Evolutionary conservation across 805 yeast genomes (phyloP).

Genomic region (Wickerhamomyces alni): DNA sequence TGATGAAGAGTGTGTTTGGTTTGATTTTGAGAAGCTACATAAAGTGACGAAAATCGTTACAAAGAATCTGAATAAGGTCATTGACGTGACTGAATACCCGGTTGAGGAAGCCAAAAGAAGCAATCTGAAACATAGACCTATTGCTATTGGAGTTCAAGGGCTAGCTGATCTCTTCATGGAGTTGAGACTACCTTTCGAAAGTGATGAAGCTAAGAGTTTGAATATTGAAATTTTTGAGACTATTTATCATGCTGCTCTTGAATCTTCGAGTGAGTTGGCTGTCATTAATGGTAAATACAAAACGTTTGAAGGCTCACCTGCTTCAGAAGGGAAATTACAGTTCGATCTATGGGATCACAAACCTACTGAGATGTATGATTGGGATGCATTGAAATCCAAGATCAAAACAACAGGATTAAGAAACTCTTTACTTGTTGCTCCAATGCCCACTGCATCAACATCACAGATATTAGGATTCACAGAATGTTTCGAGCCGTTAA

Average conservation of each 20-base stretch:
- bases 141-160: slow-evolving; percentile 98
- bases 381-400: slow-evolving; percentile 64
- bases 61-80: slow-evolving; percentile 72
- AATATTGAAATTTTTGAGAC: slow-evolving; percentile 91
- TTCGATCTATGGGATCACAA: slow-evolving; percentile 80
- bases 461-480: slow-evolving; percentile 91
- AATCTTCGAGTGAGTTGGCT: slow-evolving; percentile 82
- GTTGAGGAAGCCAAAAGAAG: slow-evolving; percentile 68
- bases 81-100: slow-evolving; percentile 84
- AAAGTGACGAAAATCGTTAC: slow-evolving; percentile 70
- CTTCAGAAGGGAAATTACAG: slow-evolving; percentile 79
- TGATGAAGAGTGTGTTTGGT: slow-evolving; percentile 36
- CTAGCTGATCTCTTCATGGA: slow-evolving; percentile 83
- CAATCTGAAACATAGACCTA: slow-evolving; percentile 81
- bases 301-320: slow-evolving; percentile 80
- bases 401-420: slow-evolving; percentile 65
- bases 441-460: slow-evolving; percentile 98
- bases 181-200: slow-evolving; percentile 81
- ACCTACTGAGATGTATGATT: slow-evolving; percentile 82
- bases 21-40: slow-evolving; percentile 72
- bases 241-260: slow-evolving; percentile 89
- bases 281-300: slow-evolving; percentile 60
- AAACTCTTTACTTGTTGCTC: slow-evolving; percentile 84
- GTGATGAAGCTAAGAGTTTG: slow-evolving; percentile 65
- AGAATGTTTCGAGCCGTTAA: slow-evolving; percentile 94